These are phyloP conservation scores for Termitomyces sp. DNA, from an alignment of 768 basidiomycete genomes.

Conservation along the genomic window DNA sequence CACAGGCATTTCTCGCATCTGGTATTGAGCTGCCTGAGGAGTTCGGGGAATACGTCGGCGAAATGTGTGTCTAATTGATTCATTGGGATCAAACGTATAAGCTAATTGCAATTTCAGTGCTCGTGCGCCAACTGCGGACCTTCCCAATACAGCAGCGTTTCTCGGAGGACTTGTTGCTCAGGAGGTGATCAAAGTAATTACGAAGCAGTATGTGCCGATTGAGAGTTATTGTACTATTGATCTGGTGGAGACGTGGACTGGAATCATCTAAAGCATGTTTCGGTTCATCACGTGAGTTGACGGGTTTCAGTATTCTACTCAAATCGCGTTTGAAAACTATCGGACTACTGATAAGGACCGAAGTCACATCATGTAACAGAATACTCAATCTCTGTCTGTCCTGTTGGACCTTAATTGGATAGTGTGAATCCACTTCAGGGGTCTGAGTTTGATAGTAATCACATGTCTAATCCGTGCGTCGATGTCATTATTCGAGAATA, in stretches of 20 bases:
- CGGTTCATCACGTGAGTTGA: not conserved
- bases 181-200: slow-evolving; percentile 96
- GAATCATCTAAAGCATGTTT: slow-evolving; percentile 31
- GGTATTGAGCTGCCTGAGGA: slow-evolving; percentile 47
- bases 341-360: not conserved
- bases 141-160: slow-evolving; percentile 92
- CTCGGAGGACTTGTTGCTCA: slow-evolving; percentile 93
- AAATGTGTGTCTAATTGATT: slow-evolving; percentile 53
- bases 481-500: not conserved
- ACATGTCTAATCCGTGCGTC: no score
- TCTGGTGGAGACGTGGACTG: slow-evolving; percentile 76
- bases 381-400: no score
- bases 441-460: no score
- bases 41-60: slow-evolving; percentile 59
- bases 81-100: not conserved
- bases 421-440: no score
- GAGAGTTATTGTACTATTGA: slow-evolving; percentile 83
- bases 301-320: no score
- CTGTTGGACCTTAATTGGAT: not conserved
- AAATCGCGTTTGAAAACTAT: not conserved
- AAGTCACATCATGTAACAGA: not conserved
- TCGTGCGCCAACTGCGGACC: slow-evolving; percentile 75
- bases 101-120: slow-evolving; percentile 40
- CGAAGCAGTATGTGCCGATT: slow-evolving; percentile 90
- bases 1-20: slow-evolving; percentile 43